phyloP scores from a whole-genome alignment of 2,329 filamentous ascomycete genomes.

The Mycosphaerella arachidis region DNA sequence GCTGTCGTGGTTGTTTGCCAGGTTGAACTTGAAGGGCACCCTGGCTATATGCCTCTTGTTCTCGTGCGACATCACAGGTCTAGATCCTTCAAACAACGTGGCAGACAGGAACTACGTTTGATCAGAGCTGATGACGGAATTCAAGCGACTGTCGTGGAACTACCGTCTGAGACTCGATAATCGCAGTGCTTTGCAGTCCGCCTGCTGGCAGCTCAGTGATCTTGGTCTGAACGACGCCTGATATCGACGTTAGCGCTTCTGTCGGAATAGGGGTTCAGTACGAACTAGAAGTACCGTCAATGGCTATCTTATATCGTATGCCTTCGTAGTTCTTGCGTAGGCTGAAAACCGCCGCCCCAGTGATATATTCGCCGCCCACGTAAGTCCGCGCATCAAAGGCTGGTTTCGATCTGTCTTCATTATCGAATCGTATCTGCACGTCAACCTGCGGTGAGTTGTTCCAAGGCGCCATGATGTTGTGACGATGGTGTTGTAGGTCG shows the following conservation, averaged over 20 bases:
- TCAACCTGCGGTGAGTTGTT: background rate
- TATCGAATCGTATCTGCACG: background rate
- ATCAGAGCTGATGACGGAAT: background rate
- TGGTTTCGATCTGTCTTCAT: background rate
- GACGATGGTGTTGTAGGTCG: background rate
- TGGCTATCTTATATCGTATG: constrained; percentile 8
- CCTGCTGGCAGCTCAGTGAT: constrained; percentile 3
- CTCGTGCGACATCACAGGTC: background rate
- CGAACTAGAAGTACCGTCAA: constrained; percentile 1
- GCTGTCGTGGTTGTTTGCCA: constrained; percentile 1
- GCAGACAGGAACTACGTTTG: constrained; percentile 9
- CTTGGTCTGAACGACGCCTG: constrained; percentile 9
- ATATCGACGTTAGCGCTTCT: background rate
- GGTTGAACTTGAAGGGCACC: constrained; percentile 11
- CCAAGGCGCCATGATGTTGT: background rate
- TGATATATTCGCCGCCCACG: constrained; percentile 7
- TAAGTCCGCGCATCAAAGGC: background rate
- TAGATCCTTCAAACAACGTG: constrained; percentile 5
- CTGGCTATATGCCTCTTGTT: constrained; percentile 1
- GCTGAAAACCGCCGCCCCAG: constrained; percentile 9
- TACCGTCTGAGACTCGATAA: constrained; percentile 8
- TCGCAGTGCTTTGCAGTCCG: constrained; percentile 6
- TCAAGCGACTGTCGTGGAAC: background rate
- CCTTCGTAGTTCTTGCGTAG: constrained; percentile 10
- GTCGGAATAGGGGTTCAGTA: background rate